Evolutionary conservation across 495 filamentous ascomycete genomes (phyloP).

Genomic region (Neurospora cerealis): DNA sequence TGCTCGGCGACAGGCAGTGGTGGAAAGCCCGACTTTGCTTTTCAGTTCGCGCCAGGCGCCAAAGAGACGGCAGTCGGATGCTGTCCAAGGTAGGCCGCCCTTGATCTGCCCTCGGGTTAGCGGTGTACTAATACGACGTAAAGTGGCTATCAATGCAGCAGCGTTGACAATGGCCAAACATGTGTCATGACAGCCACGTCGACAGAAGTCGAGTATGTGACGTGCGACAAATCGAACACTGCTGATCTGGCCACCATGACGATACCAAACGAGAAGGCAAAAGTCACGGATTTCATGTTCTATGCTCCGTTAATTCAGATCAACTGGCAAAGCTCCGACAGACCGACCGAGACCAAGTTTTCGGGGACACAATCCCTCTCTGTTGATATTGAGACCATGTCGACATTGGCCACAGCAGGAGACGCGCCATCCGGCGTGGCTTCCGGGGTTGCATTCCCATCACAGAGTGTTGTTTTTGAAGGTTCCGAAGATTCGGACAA

Average conservation of each 20-base stretch:
- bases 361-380: not conserved
- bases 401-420: not conserved
- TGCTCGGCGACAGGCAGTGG: conserved; percentile 24
- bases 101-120: not conserved
- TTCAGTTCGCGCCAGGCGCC: conserved; percentile 21
- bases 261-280: conserved; percentile 9
- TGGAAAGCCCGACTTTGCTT: conserved; percentile 15
- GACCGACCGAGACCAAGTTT: not conserved
- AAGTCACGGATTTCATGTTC: conserved; percentile 17
- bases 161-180: conserved; percentile 23
- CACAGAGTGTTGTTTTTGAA: not conserved
- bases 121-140: not conserved
- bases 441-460: not conserved
- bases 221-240: conserved; percentile 17
- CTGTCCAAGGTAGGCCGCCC: conserved; percentile 21
- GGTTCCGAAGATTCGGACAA: too few species aligned
- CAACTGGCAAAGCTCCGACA: conserved; percentile 24
- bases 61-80: conserved; percentile 28
- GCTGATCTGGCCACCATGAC: conserved; percentile 10
- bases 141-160: conserved; percentile 25
- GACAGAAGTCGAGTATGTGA: conserved; percentile 16
- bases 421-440: not conserved
- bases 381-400: conserved; percentile 9
- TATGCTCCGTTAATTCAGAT: conserved; percentile 29
- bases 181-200: conserved; percentile 19